These are phyloP conservation scores for Zalaria obscura DNA, from an alignment of 2,329 filamentous ascomycete genomes.

Conservation along the genomic window DNA sequence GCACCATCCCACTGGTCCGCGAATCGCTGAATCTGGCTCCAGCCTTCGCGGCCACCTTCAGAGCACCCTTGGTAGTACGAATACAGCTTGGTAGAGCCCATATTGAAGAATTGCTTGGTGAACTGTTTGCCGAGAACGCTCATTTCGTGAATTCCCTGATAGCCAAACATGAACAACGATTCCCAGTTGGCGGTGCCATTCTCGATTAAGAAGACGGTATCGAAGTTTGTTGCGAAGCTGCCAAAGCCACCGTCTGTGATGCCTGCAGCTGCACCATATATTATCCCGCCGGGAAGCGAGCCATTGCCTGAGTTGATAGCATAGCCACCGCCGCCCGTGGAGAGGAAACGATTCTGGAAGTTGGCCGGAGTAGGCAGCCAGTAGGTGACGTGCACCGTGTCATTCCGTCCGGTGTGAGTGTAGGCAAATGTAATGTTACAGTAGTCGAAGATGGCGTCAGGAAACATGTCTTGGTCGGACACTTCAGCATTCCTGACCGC, in stretches of 20 bases:
- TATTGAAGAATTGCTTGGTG: conserved; percentile 21
- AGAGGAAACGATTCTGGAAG: conserved; percentile 33
- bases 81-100: conserved; percentile 17
- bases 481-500: conserved; percentile 20
- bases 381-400: conserved; percentile 22
- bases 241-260: conserved; percentile 38
- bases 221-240: conserved; percentile 27
- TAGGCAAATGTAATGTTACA: conserved; percentile 25
- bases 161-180: conserved; percentile 33
- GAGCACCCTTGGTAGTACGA: conserved; percentile 40
- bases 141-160: conserved; percentile 37
- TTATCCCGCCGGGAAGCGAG: conserved; percentile 26
- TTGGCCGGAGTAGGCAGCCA: conserved; percentile 28
- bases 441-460: conserved; percentile 15
- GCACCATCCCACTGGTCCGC: conserved; percentile 33
- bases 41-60: conserved; percentile 35
- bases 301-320: conserved; percentile 26
- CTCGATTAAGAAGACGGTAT: conserved; percentile 14
- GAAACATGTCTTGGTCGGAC: conserved; percentile 14
- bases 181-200: conserved; percentile 40
- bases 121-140: conserved; percentile 30
- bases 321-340: conserved; percentile 32
- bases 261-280: conserved; percentile 34
- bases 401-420: conserved; percentile 25
- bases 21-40: conserved; percentile 36